These are phyloP conservation scores for Cladosporium phlei DNA, from an alignment of 2,329 filamentous ascomycete species.

Conservation along the genomic window DNA sequence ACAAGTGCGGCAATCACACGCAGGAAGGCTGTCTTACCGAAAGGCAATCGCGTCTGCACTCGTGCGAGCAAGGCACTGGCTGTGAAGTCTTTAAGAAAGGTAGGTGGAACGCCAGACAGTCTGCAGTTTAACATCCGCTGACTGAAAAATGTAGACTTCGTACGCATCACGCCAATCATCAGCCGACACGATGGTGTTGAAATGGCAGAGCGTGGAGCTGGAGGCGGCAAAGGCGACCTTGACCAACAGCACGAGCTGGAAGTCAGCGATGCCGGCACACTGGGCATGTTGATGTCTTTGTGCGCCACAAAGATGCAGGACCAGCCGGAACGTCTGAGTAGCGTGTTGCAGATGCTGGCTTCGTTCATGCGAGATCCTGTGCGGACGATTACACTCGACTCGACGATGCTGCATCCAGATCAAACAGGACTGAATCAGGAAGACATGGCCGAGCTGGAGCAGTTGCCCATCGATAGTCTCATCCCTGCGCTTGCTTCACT, in stretches of 20 bases:
- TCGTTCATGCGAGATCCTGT: conserved; percentile 17
- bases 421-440: neutral
- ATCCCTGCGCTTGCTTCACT: conserved; percentile 29
- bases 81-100: conserved; percentile 49
- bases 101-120: conserved; percentile 25
- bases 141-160: conserved; percentile 53
- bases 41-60: conserved; percentile 64
- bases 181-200: conserved; percentile 59
- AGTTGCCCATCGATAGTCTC: conserved; percentile 29
- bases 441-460: conserved; percentile 18
- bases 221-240: conserved; percentile 73
- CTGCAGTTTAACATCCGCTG: no score
- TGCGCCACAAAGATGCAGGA: conserved; percentile 40
- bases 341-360: conserved; percentile 35
- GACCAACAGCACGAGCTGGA: conserved; percentile 64
- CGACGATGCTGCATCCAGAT: conserved; percentile 5
- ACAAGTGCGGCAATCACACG: conserved; percentile 65
- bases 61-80: conserved; percentile 70
- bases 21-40: conserved; percentile 70
- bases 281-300: conserved; percentile 51
- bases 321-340: conserved; percentile 30
- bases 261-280: conserved; percentile 43
- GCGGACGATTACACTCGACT: conserved; percentile 23
- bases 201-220: conserved; percentile 68
- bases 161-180: conserved; percentile 76